phyloP scores from a whole-genome alignment of 2,329 filamentous ascomycete species.

The Pyrenochaeta sp. region DNA sequence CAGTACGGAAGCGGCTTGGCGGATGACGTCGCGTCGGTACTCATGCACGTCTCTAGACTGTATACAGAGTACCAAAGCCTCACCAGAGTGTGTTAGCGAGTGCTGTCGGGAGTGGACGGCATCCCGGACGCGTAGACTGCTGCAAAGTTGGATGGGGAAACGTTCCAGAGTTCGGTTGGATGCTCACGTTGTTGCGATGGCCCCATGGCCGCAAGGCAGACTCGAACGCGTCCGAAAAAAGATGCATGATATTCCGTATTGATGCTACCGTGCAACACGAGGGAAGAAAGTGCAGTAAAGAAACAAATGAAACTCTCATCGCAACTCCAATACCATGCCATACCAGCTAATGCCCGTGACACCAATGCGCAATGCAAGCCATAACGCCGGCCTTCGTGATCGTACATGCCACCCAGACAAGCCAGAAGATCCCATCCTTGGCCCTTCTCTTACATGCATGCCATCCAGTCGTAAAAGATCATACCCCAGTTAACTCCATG shows the following conservation, averaged over 20 bases:
- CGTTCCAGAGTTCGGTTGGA: constrained; percentile 1
- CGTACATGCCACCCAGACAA: constrained; percentile 23
- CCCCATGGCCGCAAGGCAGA: constrained; percentile 24
- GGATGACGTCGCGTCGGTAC: constrained; percentile 25
- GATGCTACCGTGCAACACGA: constrained; percentile 4
- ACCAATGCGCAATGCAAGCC: constrained; percentile 21
- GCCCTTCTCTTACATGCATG: constrained; percentile 14
- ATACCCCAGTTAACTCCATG: constrained; percentile 32
- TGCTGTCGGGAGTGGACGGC: constrained; percentile 4
- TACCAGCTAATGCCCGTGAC: constrained; percentile 23
- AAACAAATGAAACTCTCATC: background rate
- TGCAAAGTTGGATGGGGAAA: background rate
- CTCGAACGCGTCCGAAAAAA: constrained; percentile 16
- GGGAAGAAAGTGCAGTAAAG: constrained; percentile 1
- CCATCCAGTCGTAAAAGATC: constrained; percentile 15
- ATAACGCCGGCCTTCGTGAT: constrained; percentile 25
- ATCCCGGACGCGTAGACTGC: background rate
- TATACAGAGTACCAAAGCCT: constrained; percentile 11
- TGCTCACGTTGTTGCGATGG: constrained; percentile 4
- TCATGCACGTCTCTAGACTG: constrained; percentile 8
- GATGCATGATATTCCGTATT: constrained; percentile 9
- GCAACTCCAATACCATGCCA: constrained; percentile 23
- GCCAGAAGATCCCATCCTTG: background rate
- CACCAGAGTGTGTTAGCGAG: constrained; percentile 5
- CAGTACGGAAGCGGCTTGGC: constrained; percentile 16